Conservation (phyloP, 768 basidiomycete species). For the Mrakia blollopis region DNA sequence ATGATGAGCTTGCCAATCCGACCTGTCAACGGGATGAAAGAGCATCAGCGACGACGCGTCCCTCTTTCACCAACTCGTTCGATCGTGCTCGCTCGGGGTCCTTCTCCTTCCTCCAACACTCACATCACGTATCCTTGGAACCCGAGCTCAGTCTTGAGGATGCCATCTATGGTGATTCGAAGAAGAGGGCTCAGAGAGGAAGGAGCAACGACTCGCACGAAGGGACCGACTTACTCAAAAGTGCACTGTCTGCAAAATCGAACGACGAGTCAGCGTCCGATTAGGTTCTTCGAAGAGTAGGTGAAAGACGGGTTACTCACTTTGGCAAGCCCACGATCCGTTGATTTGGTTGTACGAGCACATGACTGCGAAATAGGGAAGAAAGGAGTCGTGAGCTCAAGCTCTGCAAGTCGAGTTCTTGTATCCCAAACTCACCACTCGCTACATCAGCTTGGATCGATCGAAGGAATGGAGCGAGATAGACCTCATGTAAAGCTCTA, state of each 20-base stretch:
- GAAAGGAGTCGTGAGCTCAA: not conserved
- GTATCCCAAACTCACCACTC: not conserved
- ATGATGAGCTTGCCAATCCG: not conserved
- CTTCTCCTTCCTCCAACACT: no score
- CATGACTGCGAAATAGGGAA: not conserved
- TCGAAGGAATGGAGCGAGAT: constrained; percentile 36
- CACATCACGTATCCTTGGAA: constrained; percentile 57
- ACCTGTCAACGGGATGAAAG: not conserved
- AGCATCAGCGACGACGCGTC: not conserved
- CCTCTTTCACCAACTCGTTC: no score
- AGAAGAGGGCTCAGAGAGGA: not conserved
- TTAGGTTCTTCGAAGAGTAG: not conserved
- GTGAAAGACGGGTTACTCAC: not conserved
- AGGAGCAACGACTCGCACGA: not conserved
- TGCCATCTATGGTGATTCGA: constrained; percentile 49
- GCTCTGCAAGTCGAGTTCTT: not conserved
- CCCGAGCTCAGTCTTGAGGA: constrained; percentile 67
- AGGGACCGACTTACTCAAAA: not conserved
- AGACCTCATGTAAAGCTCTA: constrained; percentile 67
- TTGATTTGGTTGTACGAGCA: constrained; percentile 46
- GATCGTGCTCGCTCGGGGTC: no score
- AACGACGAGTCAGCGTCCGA: not conserved
- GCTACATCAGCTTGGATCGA: constrained; percentile 65
- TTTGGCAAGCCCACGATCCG: constrained; percentile 64
- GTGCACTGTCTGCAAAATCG: not conserved